phyloP scores from a whole-genome alignment of 2,329 filamentous ascomycete genomes.

The Diaporthe citri region DNA sequence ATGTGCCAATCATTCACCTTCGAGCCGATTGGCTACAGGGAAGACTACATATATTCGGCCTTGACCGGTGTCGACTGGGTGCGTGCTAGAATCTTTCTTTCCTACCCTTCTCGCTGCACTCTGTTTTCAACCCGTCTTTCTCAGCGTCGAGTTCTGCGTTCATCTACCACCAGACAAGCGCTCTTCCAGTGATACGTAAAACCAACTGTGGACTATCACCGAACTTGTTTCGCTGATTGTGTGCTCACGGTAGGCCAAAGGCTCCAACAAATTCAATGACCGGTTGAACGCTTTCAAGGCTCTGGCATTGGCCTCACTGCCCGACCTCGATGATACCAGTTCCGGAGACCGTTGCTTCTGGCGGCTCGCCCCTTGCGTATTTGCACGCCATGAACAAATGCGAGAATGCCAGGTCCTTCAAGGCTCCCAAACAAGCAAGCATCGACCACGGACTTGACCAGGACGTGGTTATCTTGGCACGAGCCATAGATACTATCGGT shows the following conservation, averaged over 20 bases:
- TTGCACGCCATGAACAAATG: conserved; percentile 21
- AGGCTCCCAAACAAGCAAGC: conserved; percentile 13
- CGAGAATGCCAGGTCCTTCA: conserved; percentile 32
- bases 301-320: background rate
- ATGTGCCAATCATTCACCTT: background rate
- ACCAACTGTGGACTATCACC: background rate
- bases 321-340: background rate
- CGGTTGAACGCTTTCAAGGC: background rate
- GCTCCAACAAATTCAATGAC: background rate
- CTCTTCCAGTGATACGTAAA: background rate
- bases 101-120: background rate
- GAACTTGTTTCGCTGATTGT: background rate
- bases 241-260: background rate
- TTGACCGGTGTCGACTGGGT: background rate
- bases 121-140: background rate
- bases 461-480: conserved; percentile 4
- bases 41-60: background rate
- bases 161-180: background rate
- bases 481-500: conserved; percentile 26
- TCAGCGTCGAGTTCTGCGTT: background rate
- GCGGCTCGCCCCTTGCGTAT: conserved; percentile 22
- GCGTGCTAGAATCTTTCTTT: background rate
- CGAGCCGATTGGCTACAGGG: background rate
- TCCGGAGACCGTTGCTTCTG: conserved; percentile 19
- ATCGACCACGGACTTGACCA: conserved; percentile 14